Evolutionary conservation across 176 grass and related monocot species (phyloP).

Genomic region (Oryza meridionalis): DNA sequence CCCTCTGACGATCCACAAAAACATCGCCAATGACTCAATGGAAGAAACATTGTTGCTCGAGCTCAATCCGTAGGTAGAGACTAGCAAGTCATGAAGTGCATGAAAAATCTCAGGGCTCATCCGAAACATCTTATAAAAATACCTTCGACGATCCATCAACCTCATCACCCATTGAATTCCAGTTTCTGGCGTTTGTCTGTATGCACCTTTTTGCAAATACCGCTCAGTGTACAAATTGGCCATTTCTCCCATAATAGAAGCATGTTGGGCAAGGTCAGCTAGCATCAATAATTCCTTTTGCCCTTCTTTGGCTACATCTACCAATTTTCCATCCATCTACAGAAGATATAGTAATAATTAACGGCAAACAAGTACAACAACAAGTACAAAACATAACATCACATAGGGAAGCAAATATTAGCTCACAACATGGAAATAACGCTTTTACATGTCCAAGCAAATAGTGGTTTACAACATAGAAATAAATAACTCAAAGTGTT

Average conservation of each 20-base stretch:
- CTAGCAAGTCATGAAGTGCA: neutral
- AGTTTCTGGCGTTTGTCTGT: neutral
- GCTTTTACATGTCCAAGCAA: too few species aligned
- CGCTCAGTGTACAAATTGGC: neutral
- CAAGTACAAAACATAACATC: too few species aligned
- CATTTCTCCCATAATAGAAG: neutral
- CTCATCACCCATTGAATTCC: neutral
- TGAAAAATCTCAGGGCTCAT: neutral
- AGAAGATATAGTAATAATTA: too few species aligned
- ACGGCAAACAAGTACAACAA: too few species aligned
- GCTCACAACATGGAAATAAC: too few species aligned
- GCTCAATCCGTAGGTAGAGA: neutral
- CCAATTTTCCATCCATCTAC: too few species aligned
- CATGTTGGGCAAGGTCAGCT: neutral
- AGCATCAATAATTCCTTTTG: neutral
- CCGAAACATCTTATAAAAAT: neutral
- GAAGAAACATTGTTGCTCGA: too few species aligned
- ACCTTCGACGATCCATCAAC: neutral
- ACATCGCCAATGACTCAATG: too few species aligned
- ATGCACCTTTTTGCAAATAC: neutral
- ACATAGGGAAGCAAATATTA: too few species aligned
- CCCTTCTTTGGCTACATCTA: neutral
- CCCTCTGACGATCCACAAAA: too few species aligned
- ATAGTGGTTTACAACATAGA: too few species aligned
- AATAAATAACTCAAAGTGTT: too few species aligned